These are phyloP conservation scores for Juncus inflexus DNA, from an alignment of 176 grass and related monocot genomes.

Conservation along the genomic window DNA sequence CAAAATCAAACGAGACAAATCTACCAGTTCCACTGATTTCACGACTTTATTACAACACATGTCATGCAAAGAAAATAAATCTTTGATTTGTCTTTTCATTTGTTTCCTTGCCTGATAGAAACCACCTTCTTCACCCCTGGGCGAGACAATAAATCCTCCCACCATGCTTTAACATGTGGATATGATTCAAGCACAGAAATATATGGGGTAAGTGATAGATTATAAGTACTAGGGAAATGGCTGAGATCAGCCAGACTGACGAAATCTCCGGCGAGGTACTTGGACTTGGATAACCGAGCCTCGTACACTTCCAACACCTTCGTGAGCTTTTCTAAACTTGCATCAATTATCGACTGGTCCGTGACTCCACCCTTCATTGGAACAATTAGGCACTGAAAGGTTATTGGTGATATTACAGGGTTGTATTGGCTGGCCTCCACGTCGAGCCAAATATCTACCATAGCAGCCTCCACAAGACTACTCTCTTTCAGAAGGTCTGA, in stretches of 20 bases:
- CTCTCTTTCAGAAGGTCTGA: conserved; percentile 26
- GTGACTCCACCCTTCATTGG: conserved; percentile 22
- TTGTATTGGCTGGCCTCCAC: conserved; percentile 38
- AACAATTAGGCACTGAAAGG: conserved; percentile 25
- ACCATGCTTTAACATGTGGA: conserved; percentile 47
- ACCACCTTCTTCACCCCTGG: conserved; percentile 35
- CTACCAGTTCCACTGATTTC: too few species aligned
- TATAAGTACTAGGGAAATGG: conserved; percentile 23
- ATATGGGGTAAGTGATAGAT: conserved; percentile 22
- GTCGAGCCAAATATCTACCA: conserved; percentile 49
- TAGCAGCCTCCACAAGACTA: conserved; percentile 27
- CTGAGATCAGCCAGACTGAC: conserved; percentile 45
- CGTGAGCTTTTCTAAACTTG: conserved; percentile 34
- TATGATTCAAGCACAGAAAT: conserved; percentile 38
- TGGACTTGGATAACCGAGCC: conserved; percentile 22
- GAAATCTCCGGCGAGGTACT: conserved; percentile 57
- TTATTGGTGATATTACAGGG: conserved; percentile 27
- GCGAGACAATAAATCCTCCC: conserved; percentile 26
- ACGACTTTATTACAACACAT: too few species aligned
- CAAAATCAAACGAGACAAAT: too few species aligned
- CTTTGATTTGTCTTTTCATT: neutral
- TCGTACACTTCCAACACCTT: conserved; percentile 43
- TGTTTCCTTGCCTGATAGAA: neutral
- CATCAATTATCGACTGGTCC: conserved; percentile 22
- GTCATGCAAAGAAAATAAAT: too few species aligned